phyloP scores from a whole-genome alignment of 805 yeast genomes.

The Lachancea dasiensis region DNA sequence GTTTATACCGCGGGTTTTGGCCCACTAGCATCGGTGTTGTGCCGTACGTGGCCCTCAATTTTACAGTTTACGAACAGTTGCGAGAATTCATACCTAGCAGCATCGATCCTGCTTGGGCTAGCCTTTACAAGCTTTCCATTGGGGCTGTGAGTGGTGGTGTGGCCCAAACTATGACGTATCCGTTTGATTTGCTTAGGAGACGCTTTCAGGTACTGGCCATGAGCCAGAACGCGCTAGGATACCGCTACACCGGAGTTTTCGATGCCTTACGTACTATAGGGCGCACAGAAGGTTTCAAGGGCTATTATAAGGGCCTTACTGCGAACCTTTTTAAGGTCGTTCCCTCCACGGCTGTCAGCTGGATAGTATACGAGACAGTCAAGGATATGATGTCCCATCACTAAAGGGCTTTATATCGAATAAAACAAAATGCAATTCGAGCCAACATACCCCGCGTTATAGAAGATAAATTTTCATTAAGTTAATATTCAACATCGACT shows the following conservation, averaged over 20 bases:
- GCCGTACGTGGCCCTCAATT: conserved; percentile 91
- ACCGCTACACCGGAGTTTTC: conserved; percentile 66
- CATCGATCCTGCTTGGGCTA: conserved; percentile 30
- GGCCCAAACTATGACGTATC: conserved; percentile 87
- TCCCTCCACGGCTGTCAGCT: conserved; percentile 94
- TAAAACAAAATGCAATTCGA: background rate
- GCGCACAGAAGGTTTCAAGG: conserved; percentile 63
- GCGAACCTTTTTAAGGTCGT: conserved; percentile 86
- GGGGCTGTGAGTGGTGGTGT: conserved; percentile 88
- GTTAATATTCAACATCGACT: too few relatives aligned
- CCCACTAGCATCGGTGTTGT: conserved; percentile 96
- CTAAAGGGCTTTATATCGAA: conserved; percentile 1
- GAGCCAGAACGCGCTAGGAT: conserved; percentile 68
- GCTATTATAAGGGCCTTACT: conserved; percentile 66
- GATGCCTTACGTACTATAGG: conserved; percentile 72
- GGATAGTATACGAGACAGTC: conserved; percentile 78
- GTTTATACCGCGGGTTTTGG: conserved; percentile 75
- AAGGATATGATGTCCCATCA: conserved; percentile 38
- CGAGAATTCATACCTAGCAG: conserved; percentile 47
- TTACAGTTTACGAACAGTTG: conserved; percentile 79
- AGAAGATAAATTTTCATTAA: too few relatives aligned
- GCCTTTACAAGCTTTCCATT: conserved; percentile 53
- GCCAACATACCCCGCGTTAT: too few relatives aligned
- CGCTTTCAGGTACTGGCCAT: conserved; percentile 87
- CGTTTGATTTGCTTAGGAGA: conserved; percentile 82